Conservation (phyloP, 257 asterid species). For the Gentiana macrophylla region DNA sequence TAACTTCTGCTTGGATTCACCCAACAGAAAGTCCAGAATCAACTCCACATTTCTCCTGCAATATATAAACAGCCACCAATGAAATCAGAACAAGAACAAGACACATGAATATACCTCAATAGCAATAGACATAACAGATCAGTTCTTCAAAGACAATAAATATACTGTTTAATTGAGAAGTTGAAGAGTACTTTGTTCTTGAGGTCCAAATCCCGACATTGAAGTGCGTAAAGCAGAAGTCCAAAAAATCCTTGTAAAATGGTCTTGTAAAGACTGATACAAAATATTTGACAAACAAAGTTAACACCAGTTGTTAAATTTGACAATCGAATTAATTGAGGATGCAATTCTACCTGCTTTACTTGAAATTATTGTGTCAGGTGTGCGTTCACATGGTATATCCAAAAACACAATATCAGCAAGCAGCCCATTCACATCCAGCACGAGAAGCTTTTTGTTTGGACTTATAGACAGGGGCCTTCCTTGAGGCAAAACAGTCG, state of each 20-base stretch:
- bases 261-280: constrained; percentile 82
- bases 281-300: constrained; percentile 20
- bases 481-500: constrained; percentile 8
- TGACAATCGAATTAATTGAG: not conserved
- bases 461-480: constrained; percentile 14
- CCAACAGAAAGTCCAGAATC: constrained; percentile 57
- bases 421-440: constrained; percentile 75
- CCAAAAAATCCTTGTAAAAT: constrained; percentile 63
- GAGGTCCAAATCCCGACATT: constrained; percentile 82
- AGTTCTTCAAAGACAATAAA: constrained; percentile 12
- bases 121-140: constrained; percentile 10
- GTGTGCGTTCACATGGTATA: constrained; percentile 39
- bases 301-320: constrained; percentile 5
- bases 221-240: constrained; percentile 72
- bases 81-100: not conserved
- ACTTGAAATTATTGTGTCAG: constrained; percentile 38
- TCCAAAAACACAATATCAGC: constrained; percentile 42
- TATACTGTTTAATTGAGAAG: constrained; percentile 3
- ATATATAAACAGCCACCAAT: constrained; percentile 17
- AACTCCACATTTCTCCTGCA: constrained; percentile 68
- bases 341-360: constrained; percentile 44
- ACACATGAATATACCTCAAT: constrained; percentile 1
- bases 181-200: constrained; percentile 55
- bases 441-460: constrained; percentile 76
- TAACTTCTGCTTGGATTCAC: constrained; percentile 42